Evolutionary conservation across 768 basidiomycete species (phyloP).

Genomic region (Boletus sp.): DNA sequence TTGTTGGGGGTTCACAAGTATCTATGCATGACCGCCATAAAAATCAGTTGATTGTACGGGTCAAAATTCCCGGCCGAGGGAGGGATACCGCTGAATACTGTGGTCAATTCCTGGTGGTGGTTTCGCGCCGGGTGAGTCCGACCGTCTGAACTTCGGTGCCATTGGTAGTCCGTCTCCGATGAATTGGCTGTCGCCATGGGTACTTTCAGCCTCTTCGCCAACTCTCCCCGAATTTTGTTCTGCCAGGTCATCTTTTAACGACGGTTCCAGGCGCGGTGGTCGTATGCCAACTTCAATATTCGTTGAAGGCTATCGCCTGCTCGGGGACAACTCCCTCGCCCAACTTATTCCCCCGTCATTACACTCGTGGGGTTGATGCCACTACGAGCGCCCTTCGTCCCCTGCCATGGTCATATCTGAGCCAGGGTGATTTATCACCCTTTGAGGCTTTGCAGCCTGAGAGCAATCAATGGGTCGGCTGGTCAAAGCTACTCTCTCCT

Average conservation of each 20-base stretch:
- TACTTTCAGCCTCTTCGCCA: neutral
- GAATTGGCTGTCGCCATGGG: neutral
- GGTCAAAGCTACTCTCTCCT: neutral
- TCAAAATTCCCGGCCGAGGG: neutral
- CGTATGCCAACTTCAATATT: neutral
- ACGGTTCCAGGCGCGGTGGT: neutral
- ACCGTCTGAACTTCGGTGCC: neutral
- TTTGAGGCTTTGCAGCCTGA: neutral
- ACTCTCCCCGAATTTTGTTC: neutral
- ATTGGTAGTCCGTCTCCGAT: no score
- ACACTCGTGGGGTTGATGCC: neutral
- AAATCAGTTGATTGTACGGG: conserved; percentile 1
- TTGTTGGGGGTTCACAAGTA: neutral
- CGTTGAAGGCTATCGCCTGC: neutral
- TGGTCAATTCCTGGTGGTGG: neutral
- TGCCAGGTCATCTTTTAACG: neutral
- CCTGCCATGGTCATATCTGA: neutral
- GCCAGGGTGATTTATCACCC: neutral
- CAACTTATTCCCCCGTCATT: neutral
- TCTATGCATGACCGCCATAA: neutral
- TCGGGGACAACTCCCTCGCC: neutral
- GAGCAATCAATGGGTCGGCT: neutral
- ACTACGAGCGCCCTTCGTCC: neutral
- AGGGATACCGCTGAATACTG: neutral
- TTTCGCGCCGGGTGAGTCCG: neutral